Percentiles rank a stretch among this genome's conserved stretches.
These are phyloP conservation scores for Breynia disticha DNA, from an alignment of 441 rosid species.

Conservation along the genomic window DNA sequence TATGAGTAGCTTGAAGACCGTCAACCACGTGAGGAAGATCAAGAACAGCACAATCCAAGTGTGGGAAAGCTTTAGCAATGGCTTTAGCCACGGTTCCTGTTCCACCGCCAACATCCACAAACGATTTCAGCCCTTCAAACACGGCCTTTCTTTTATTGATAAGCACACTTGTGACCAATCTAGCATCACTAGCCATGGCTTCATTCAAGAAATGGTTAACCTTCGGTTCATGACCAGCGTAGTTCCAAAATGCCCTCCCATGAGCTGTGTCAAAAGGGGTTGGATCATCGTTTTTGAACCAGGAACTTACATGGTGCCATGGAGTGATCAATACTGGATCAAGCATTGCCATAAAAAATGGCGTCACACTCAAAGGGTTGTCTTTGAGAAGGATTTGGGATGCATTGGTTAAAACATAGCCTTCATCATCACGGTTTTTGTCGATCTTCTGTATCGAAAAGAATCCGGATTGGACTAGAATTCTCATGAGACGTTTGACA, in stretches of 20 bases:
- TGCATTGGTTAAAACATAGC: constrained; percentile 13
- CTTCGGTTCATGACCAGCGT: constrained; percentile 2
- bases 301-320: constrained; percentile 9
- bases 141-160: constrained; percentile 7
- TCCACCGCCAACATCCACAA: constrained; percentile 26
- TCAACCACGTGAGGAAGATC: no score
- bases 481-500: constrained; percentile 20
- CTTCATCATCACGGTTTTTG: constrained; percentile 3
- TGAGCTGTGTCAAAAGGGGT: constrained; percentile 13
- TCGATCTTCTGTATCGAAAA: not conserved
- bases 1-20: no score
- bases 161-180: constrained; percentile 10
- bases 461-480: constrained; percentile 19
- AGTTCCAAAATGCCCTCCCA: constrained; percentile 15
- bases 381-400: constrained; percentile 17
- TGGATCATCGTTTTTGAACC: constrained; percentile 14
- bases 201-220: constrained; percentile 15
- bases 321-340: constrained; percentile 12
- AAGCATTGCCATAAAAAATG: constrained; percentile 9
- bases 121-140: constrained; percentile 17
- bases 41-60: constrained; percentile 20
- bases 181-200: constrained; percentile 19
- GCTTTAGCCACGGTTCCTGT: constrained; percentile 14
- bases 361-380: constrained; percentile 8
- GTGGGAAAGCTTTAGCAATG: constrained; percentile 13